A percentile compares a stretch with the other conserved stretches of the same genome.
Conservation (phyloP, 768 basidiomycete genomes). For the Leccinum broughii region DNA sequence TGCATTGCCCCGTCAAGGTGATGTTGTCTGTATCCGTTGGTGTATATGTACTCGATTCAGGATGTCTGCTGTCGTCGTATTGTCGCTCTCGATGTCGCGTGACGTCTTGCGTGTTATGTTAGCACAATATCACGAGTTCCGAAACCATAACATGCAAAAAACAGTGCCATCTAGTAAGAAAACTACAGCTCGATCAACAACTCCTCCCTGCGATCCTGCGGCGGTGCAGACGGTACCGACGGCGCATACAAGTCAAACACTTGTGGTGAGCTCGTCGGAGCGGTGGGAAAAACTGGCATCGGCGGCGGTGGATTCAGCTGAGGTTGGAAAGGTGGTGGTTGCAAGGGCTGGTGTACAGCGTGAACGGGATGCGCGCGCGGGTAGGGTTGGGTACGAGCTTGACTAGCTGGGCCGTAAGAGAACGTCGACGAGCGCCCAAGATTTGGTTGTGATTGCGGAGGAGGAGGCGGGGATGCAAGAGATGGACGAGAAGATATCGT, state of each 20-base stretch:
- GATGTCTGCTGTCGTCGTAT: no score
- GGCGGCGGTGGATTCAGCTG: constrained; percentile 37
- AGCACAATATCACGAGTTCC: no score
- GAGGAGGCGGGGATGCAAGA: constrained; percentile 17
- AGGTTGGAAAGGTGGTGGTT: constrained; percentile 14
- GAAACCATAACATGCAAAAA: no score
- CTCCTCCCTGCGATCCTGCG: constrained; percentile 65
- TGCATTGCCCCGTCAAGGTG: no score
- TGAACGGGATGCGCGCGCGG: constrained; percentile 8
- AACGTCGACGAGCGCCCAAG: constrained; percentile 28
- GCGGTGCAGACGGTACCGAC: constrained; percentile 45
- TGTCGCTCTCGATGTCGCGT: no score
- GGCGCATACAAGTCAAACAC: constrained; percentile 49
- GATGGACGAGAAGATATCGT: constrained; percentile 28
- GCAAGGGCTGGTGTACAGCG: constrained; percentile 8
- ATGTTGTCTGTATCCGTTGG: no score
- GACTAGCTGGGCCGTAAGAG: constrained; percentile 17
- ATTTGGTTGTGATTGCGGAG: constrained; percentile 13
- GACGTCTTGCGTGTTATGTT: background rate
- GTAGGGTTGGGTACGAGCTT: constrained; percentile 8
- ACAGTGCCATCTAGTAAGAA: background rate
- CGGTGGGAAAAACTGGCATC: constrained; percentile 64
- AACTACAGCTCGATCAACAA: constrained; percentile 44
- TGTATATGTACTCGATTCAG: no score
- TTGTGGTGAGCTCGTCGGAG: constrained; percentile 60